These are phyloP conservation scores for Microsporum ferrugineum DNA, from an alignment of 2,329 filamentous ascomycete species.

Conservation along the genomic window DNA sequence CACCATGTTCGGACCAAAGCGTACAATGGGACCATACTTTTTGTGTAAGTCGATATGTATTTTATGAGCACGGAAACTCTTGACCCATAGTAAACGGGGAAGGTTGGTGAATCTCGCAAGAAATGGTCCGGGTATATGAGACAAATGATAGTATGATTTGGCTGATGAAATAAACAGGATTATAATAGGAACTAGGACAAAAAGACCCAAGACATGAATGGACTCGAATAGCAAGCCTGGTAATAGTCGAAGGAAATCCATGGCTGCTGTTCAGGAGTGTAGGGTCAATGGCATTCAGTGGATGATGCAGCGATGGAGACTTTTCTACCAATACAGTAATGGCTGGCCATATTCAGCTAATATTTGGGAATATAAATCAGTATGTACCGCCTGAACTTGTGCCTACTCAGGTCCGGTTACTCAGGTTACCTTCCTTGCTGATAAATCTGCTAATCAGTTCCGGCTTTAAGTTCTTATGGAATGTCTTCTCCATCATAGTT, in stretches of 20 bases:
- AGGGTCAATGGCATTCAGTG: background rate
- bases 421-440: conserved; percentile 2
- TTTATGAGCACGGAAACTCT: background rate
- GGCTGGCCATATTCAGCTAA: background rate
- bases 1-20: conserved; percentile 61
- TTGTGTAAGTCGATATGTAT: conserved; percentile 43
- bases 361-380: background rate
- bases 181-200: background rate
- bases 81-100: background rate
- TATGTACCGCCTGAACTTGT: background rate
- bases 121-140: background rate
- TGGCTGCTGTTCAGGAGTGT: background rate
- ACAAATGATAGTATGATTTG: background rate
- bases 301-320: background rate
- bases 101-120: conserved; percentile 4
- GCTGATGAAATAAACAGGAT: background rate
- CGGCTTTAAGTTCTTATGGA: background rate
- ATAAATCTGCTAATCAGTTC: background rate
- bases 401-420: background rate
- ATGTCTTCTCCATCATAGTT: background rate
- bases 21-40: conserved; percentile 61
- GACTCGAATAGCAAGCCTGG: background rate
- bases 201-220: background rate
- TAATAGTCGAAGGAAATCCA: background rate
- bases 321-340: background rate